A percentile compares a stretch with the other conserved stretches of the same genome.
Evolutionary conservation across 495 filamentous ascomycete genomes (phyloP).

Genomic region (Xylaria scruposa): DNA sequence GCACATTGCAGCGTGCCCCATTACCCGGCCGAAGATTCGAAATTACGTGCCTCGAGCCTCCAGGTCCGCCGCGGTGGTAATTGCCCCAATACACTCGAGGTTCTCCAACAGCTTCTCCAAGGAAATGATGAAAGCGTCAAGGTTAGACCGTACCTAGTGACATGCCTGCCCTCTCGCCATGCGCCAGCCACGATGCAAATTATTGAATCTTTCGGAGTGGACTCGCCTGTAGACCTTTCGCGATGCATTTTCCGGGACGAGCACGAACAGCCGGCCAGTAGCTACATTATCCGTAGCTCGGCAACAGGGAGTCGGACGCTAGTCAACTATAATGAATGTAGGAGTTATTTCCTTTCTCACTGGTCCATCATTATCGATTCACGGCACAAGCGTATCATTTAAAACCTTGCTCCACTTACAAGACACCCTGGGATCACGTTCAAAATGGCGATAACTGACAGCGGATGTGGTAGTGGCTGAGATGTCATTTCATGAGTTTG

Average conservation of each 20-base stretch:
- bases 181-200: conserved; percentile 47
- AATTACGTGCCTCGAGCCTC: conserved; percentile 67
- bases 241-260: conserved; percentile 65
- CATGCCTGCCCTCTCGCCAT: conserved; percentile 44
- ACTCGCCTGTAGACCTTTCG: conserved; percentile 54
- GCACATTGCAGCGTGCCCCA: conserved; percentile 60
- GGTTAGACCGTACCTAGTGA: conserved; percentile 48
- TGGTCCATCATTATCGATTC: neutral
- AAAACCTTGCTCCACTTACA: neutral
- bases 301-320: conserved; percentile 68
- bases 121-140: conserved; percentile 15
- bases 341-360: neutral
- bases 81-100: conserved; percentile 72
- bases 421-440: neutral
- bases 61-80: conserved; percentile 73
- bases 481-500: conserved; percentile 27
- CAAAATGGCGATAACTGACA: conserved; percentile 20
- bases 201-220: conserved; percentile 48
- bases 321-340: conserved; percentile 67
- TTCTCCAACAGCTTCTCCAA: conserved; percentile 65
- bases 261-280: conserved; percentile 65
- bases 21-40: conserved; percentile 74
- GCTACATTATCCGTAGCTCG: conserved; percentile 72
- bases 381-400: neutral
- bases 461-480: conserved; percentile 16